These are phyloP conservation scores for Teunomyces gatunensis DNA, from an alignment of 805 yeast species.

Conservation along the genomic window DNA sequence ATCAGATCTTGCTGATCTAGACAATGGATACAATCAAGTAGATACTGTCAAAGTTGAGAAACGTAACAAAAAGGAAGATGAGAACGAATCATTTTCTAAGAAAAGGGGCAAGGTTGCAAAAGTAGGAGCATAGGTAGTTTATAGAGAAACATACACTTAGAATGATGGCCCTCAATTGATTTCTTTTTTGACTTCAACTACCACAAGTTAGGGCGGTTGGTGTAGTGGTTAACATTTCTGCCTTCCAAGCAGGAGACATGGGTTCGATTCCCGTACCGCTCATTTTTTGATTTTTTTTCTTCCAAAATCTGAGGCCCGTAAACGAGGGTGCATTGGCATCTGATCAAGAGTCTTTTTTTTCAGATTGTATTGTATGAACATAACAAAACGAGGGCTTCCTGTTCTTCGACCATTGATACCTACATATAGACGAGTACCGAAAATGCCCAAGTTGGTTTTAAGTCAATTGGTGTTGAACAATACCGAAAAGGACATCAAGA, in stretches of 20 bases:
- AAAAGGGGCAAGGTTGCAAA: background rate
- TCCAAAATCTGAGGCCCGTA: background rate
- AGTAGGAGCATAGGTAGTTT: background rate
- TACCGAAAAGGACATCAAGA: constrained; percentile 41
- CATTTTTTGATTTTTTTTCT: constrained; percentile 32
- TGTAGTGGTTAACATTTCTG: constrained; percentile 90
- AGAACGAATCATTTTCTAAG: background rate
- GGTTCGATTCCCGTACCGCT: constrained; percentile 93
- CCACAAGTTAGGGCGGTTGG: constrained; percentile 61
- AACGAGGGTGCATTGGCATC: background rate
- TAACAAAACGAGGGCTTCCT: background rate
- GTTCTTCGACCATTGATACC: constrained; percentile 1
- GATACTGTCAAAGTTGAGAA: background rate
- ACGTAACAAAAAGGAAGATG: background rate
- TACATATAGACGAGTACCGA: background rate
- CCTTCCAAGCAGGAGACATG: constrained; percentile 94
- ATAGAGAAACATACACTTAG: background rate
- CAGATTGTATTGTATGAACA: background rate
- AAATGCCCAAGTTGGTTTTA: background rate
- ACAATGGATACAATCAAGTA: constrained; percentile 56
- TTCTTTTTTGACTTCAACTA: too few species aligned
- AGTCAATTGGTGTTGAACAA: constrained; percentile 15
- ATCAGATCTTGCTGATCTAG: constrained; percentile 70
- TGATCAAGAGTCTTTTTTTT: background rate
- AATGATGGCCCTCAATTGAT: accelerated